phyloP scores from a whole-genome alignment of 2,329 filamentous ascomycete genomes.

The Diaporthe vexans region DNA sequence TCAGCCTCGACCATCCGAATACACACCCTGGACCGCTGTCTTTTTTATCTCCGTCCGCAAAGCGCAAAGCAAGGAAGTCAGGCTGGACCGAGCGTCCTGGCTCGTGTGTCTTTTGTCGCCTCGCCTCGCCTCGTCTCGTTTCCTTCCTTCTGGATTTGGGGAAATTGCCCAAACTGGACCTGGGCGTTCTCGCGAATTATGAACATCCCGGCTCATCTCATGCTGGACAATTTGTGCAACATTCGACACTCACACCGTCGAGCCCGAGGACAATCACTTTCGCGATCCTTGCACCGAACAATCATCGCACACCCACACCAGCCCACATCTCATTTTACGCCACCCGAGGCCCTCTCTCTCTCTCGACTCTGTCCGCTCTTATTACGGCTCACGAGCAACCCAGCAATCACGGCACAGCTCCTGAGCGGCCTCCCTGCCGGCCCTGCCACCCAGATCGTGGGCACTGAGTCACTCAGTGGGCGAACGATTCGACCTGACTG shows the following conservation, averaged over 20 bases:
- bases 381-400: constrained; percentile 12
- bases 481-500: background rate
- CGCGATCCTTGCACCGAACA: constrained; percentile 21
- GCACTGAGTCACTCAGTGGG: constrained; percentile 11
- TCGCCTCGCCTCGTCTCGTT: constrained; percentile 25
- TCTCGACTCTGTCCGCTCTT: background rate
- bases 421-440: constrained; percentile 28
- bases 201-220: constrained; percentile 28
- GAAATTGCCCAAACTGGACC: constrained; percentile 32
- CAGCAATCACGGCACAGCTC: constrained; percentile 11
- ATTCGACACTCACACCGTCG: constrained; percentile 15
- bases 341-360: constrained; percentile 7
- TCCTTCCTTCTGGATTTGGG: constrained; percentile 33
- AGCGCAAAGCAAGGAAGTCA: constrained; percentile 27
- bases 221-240: constrained; percentile 24
- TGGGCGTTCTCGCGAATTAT: constrained; percentile 31
- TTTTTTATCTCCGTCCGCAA: constrained; percentile 32
- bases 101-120: constrained; percentile 18
- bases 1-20: constrained; percentile 32
- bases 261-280: constrained; percentile 12
- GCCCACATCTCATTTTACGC: constrained; percentile 31
- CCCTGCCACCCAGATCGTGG: background rate
- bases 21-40: constrained; percentile 23
- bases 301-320: constrained; percentile 25
- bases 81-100: constrained; percentile 37